Evolutionary conservation across 495 filamentous ascomycete genomes (phyloP), one percentile per base, ranked within the genome.

Genomic region (Letharia columbiana): DNA sequence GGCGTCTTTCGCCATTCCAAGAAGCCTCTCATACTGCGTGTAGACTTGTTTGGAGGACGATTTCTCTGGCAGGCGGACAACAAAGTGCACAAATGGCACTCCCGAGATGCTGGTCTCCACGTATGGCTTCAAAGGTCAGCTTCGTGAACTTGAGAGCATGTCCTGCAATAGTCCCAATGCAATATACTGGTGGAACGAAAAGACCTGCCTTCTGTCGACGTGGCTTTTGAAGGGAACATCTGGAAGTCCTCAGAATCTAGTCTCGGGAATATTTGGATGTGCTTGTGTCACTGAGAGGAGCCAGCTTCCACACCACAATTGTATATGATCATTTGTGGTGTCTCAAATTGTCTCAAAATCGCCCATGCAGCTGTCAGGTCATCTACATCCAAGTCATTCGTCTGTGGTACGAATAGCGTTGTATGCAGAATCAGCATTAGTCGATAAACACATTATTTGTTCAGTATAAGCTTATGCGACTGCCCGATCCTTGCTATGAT

Each of bases 291-390:
- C 61, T 71, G 71, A 39, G 69, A 71, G 13, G 69, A 64, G 52
- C 72, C 72, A 45, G 71, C 72, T 33, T 73, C 66, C 18, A 66
- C 69, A 9, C 72, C 72, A 57, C 71, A 72, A 40, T 73, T 73
- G 60, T 73, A 73, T 11, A 73, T 67, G 28, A 71, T 60, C 56
- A 73, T 60, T 18, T 65, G 66, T n/a, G 54, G 66, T 8, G 60
- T 60, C 54, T 63, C 31, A 3, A 56, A 47, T 50, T 69, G 70
- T 45, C 57, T 69, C 60, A 61, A 68, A 44, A 70, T 71, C 69
- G 49, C 71, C 75, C 68, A 77, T 62, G 65, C 70, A 18, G 59
- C 69, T 23, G 50, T 50, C 37, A 72, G 56, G 49, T 72, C 70
- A 12, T n/a, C 18, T 9, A n/a, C 39, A 49, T 77, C 70, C 33